Evolutionary conservation across 169 alveolate genomes (phyloP).

Genomic region (Besnoitia besnoiti): DNA sequence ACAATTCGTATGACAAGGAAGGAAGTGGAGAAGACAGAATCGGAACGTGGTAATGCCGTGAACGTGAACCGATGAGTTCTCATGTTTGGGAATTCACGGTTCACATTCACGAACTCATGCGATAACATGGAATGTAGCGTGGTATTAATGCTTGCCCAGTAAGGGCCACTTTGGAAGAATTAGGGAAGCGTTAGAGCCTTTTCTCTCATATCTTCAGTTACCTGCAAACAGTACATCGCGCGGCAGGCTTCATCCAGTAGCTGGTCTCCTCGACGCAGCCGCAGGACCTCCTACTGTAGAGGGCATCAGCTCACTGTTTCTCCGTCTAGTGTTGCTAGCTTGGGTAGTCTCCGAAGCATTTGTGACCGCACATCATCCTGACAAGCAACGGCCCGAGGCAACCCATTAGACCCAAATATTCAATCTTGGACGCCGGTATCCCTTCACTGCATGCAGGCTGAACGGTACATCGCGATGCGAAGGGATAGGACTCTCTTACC

Average conservation of each 20-base stretch:
- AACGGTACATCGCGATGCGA: background rate
- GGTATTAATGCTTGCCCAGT: too few species aligned
- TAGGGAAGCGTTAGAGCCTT: background rate
- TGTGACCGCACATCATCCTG: constrained; percentile 48
- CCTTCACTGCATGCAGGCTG: too few species aligned
- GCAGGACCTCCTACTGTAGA: too few species aligned
- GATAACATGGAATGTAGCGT: too few species aligned
- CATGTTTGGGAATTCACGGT: too few species aligned
- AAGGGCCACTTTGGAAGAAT: too few species aligned
- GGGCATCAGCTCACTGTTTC: constrained; percentile 54
- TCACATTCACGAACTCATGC: too few species aligned
- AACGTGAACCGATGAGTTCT: too few species aligned
- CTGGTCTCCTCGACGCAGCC: background rate
- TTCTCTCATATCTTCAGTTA: constrained; percentile 48
- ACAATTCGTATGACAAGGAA: too few species aligned
- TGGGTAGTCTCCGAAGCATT: constrained; percentile 59
- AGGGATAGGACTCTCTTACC: background rate
- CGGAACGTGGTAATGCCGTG: too few species aligned
- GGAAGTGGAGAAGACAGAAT: too few species aligned
- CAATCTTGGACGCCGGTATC: background rate
- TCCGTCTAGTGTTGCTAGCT: constrained; percentile 64
- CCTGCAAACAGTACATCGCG: constrained; percentile 1
- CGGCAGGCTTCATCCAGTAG: background rate
- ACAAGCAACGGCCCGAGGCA: background rate
- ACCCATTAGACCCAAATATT: background rate